phyloP scores from a whole-genome alignment of 495 filamentous ascomycete species.

The Penicillium bovifimosum region DNA sequence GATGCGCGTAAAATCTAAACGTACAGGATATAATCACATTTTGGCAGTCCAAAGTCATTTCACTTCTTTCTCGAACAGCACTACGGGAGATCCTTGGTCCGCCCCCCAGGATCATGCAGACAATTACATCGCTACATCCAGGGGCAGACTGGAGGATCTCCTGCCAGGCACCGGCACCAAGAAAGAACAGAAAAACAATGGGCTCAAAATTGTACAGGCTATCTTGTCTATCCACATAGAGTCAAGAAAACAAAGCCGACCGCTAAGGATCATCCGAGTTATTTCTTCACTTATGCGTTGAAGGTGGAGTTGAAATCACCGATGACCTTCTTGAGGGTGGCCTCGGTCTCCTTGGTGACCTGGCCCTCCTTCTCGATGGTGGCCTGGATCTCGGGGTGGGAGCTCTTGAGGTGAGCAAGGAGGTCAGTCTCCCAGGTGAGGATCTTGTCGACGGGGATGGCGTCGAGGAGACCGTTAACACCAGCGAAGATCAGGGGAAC shows the following conservation, averaged over 20 bases:
- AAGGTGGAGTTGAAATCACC: constrained; percentile 90
- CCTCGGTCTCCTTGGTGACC: constrained; percentile 92
- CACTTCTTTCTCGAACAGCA: constrained; percentile 1
- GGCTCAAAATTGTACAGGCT: constrained; percentile 52
- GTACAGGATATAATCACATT: constrained; percentile 49
- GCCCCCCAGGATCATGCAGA: constrained; percentile 12
- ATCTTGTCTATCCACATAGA: constrained; percentile 51
- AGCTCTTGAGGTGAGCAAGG: constrained; percentile 82
- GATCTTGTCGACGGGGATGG: constrained; percentile 79
- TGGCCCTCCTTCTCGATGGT: constrained; percentile 95
- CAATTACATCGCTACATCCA: constrained; percentile 28
- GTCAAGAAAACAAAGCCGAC: constrained; percentile 42
- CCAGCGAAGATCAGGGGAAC: constrained; percentile 98
- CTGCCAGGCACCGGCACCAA: constrained; percentile 14
- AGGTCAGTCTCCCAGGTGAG: constrained; percentile 90
- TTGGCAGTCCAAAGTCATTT: constrained; percentile 24
- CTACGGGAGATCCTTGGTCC: constrained; percentile 9
- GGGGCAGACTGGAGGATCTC: constrained; percentile 12
- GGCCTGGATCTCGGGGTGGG: constrained; percentile 75
- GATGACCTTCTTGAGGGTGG: constrained; percentile 75
- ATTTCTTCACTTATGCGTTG: constrained; percentile 49
- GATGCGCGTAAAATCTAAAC: constrained; percentile 44
- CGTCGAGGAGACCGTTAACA: constrained; percentile 94
- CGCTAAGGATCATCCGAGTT: constrained; percentile 31
- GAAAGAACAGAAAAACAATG: constrained; percentile 42